These are phyloP conservation scores for Verruconis gallopava DNA, from an alignment of 2,329 filamentous ascomycete genomes.

Conservation along the genomic window DNA sequence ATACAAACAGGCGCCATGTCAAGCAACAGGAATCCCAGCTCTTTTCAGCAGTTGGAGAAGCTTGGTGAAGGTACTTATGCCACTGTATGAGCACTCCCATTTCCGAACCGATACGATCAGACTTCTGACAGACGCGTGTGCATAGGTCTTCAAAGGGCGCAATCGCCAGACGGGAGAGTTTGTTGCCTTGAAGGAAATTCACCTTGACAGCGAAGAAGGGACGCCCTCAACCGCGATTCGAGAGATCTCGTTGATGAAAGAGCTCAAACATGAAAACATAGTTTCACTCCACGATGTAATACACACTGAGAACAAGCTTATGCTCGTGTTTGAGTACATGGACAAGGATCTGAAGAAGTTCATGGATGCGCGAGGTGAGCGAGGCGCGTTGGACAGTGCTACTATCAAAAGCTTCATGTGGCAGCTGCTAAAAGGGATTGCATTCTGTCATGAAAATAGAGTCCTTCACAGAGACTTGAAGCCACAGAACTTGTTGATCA, in stretches of 20 bases:
- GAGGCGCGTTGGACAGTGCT: slow-evolving; percentile 72
- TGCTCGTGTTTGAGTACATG: slow-evolving; percentile 99
- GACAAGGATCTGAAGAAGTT: slow-evolving; percentile 97
- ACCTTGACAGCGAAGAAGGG: slow-evolving; percentile 95
- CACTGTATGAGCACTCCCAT: slow-evolving; percentile 46
- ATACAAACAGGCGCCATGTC: slow-evolving; percentile 50
- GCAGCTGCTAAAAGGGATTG: slow-evolving; percentile 87
- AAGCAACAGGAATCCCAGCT: slow-evolving; percentile 82
- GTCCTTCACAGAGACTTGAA: slow-evolving; percentile 93
- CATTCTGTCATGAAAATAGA: slow-evolving; percentile 95
- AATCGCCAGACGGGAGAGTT: slow-evolving; percentile 95
- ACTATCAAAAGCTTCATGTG: slow-evolving; percentile 99
- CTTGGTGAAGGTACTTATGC: slow-evolving; percentile 97
- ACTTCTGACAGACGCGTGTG: slow-evolving; percentile 5
- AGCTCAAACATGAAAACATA: slow-evolving; percentile 97
- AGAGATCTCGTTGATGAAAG: slow-evolving; percentile 98
- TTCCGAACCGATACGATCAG: slow-evolving; percentile 2
- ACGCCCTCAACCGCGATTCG: slow-evolving; percentile 95
- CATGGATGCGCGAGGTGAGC: slow-evolving; percentile 88
- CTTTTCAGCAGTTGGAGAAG: slow-evolving; percentile 98
- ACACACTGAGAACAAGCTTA: slow-evolving; percentile 98
- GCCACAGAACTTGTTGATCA: slow-evolving; percentile 92
- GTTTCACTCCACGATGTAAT: slow-evolving; percentile 97
- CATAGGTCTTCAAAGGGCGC: slow-evolving; percentile 90
- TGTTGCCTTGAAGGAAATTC: slow-evolving; percentile 95